These are phyloP conservation scores for Sphaerostilbella broomeana DNA, from an alignment of 2,329 filamentous ascomycete species.

Conservation along the genomic window DNA sequence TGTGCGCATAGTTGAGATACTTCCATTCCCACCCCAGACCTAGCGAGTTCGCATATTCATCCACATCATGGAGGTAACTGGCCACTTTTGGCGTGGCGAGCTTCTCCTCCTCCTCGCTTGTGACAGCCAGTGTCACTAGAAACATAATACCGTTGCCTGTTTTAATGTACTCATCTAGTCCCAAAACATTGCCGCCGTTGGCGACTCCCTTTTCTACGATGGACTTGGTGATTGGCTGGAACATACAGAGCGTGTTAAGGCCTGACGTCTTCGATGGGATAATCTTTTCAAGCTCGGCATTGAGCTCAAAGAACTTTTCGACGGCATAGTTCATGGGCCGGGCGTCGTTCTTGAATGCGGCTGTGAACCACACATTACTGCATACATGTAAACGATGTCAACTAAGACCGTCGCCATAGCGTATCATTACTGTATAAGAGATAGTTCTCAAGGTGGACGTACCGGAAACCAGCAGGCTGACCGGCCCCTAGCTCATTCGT, in stretches of 20 bases:
- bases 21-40: slow-evolving; percentile 19
- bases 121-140: slow-evolving; percentile 24
- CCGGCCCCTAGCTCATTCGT: slow-evolving; percentile 25
- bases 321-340: slow-evolving; percentile 28
- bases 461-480: slow-evolving; percentile 24
- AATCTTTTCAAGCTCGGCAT: slow-evolving; percentile 20
- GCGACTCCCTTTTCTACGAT: slow-evolving; percentile 24
- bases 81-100: slow-evolving; percentile 31
- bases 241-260: slow-evolving; percentile 26
- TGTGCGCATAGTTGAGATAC: slow-evolving; percentile 9
- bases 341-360: slow-evolving; percentile 30
- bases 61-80: slow-evolving; percentile 27
- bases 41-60: slow-evolving; percentile 20
- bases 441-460: slow-evolving; percentile 6
- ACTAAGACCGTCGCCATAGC: no score
- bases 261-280: slow-evolving; percentile 23
- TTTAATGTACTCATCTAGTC: slow-evolving; percentile 24
- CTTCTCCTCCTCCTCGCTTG: slow-evolving; percentile 27
- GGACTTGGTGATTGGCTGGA: slow-evolving; percentile 28
- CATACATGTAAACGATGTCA: background rate
- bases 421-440: background rate
- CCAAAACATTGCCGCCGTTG: slow-evolving; percentile 30
- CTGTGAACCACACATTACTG: slow-evolving; percentile 31
- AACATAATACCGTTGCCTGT: slow-evolving; percentile 26
- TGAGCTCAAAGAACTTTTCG: slow-evolving; percentile 25